Percentiles rank a stretch among this genome's conserved stretches.
Conservation (phyloP, 306 rosid genomes). For the Fagus crenata region DNA sequence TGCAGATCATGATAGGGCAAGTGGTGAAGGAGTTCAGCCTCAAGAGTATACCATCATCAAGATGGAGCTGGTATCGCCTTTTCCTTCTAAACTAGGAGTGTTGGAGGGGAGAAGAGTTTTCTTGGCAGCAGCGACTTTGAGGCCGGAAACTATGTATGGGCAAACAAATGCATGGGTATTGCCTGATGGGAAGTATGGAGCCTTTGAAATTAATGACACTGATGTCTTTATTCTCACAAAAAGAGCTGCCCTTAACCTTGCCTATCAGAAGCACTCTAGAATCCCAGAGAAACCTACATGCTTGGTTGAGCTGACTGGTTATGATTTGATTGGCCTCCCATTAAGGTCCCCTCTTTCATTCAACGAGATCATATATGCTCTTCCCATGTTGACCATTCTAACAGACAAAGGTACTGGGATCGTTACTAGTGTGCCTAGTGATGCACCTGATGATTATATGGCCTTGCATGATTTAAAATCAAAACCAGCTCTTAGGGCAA, state of each 20-base stretch:
- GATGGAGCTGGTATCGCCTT: constrained; percentile 82
- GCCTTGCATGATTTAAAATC: constrained; percentile 80
- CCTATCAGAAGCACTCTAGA: constrained; percentile 72
- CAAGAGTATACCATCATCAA: constrained; percentile 88
- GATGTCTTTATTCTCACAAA: constrained; percentile 68
- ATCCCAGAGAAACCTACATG: constrained; percentile 72
- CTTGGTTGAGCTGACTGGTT: constrained; percentile 72
- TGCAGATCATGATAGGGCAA: constrained; percentile 94
- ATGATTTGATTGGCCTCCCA: constrained; percentile 89
- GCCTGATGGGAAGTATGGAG: constrained; percentile 93
- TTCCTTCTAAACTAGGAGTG: constrained; percentile 56
- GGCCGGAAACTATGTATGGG: constrained; percentile 99
- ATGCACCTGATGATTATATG: constrained; percentile 96
- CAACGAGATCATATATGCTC: constrained; percentile 74
- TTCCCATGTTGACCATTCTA: constrained; percentile 89
- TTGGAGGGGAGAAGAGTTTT: constrained; percentile 77
- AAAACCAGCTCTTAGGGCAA: constrained; percentile 72
- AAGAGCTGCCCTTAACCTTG: constrained; percentile 88
- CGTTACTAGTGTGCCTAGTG: constrained; percentile 95
- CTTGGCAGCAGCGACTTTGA: constrained; percentile 85
- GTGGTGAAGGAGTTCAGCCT: constrained; percentile 97
- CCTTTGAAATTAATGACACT: constrained; percentile 72
- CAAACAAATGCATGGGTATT: constrained; percentile 97
- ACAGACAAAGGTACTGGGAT: constrained; percentile 96
- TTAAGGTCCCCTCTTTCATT: constrained; percentile 77